Base-by-base conservation (phyloP, 106 monocot genomes). In the Apostasia shenzhenica region DNA sequence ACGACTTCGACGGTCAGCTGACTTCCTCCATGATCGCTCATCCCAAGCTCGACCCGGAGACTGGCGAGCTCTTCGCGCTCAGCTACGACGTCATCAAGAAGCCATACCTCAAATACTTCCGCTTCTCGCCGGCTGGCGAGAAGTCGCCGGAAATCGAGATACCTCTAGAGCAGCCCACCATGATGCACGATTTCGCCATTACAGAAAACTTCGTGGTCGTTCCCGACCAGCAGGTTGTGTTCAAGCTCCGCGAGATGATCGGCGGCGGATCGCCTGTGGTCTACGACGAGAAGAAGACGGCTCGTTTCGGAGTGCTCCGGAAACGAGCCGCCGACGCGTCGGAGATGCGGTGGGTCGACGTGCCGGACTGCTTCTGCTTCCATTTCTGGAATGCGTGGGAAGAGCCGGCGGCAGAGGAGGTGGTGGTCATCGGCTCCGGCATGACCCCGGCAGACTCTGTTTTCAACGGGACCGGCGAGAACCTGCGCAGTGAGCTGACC, bases 351-450 rank as follows among this genome's bases (percentile, higher is more conserved):
- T 88, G 88, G 88, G 75, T 84, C 9, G 76, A 82, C 41, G 85
- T 84, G 40, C 84, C 81, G 8, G 84, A 72, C 61, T 88, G 84
- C 73, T 88, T 88, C 75, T 85, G 85, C 72, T 88, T 88, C 76
- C 88, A 88, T 46, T 57, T 85, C 1, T 85, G 88, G 88, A 88
- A 88, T 52, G 78, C 88, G 26, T 85, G 84, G 88, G 88, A 88
- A 73, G 88, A 88, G 41, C 58, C 54, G 1, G 74, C 6, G 1
- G 78, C 66, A 46, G 62, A 61, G 13, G 72, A 60, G 55, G 61
- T 88, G 42, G 79, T 82, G 14, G 67, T 88, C 47, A 70, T 88
- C 13, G 84, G 81, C 0, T 85, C 84, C 44, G 84, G 88, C 79
- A 88, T 88, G 88, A 76, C 84, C 0, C 88, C 84, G 48, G 72